Conservation (phyloP, 371 early-diverging fungal genomes). For the Spraguea lophii region DNA sequence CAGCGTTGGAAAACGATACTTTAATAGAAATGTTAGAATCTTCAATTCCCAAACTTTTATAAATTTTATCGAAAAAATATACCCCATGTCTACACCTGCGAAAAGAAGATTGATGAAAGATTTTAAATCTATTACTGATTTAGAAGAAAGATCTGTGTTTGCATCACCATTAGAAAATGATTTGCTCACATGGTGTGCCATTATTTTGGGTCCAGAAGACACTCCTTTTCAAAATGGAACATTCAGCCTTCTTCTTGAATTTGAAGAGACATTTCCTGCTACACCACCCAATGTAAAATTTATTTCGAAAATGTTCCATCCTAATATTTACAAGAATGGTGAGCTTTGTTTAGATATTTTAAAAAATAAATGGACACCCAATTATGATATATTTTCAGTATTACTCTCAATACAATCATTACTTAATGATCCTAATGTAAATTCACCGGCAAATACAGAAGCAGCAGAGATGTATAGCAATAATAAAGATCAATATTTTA, state of each 20-base stretch:
- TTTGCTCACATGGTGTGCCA: slow-evolving; percentile 69
- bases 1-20: slow-evolving; percentile 69
- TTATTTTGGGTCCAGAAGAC: slow-evolving; percentile 85
- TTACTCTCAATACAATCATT: slow-evolving; percentile 83
- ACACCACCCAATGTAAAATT: slow-evolving; percentile 91
- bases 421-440: slow-evolving; percentile 87
- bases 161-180: slow-evolving; percentile 38
- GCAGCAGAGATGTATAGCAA: slow-evolving; percentile 78
- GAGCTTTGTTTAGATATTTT: slow-evolving; percentile 91
- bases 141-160: slow-evolving; percentile 49
- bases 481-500: slow-evolving; percentile 68
- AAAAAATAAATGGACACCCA: slow-evolving; percentile 92
- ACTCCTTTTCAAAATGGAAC: slow-evolving; percentile 97
- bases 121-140: slow-evolving; percentile 80
- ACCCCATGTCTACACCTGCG: slow-evolving; percentile 51
- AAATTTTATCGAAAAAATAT: too few species aligned
- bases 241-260: slow-evolving; percentile 75
- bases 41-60: too few species aligned
- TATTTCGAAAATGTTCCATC: slow-evolving; percentile 88
- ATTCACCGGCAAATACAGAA: slow-evolving; percentile 86
- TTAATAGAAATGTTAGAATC: slow-evolving; percentile 21
- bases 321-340: slow-evolving; percentile 91
- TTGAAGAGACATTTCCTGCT: slow-evolving; percentile 90
- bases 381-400: slow-evolving; percentile 79
- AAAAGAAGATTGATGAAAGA: slow-evolving; percentile 55